Base-by-base conservation (phyloP, 176 grass and related monocot species). In the Lolium perenne region DNA sequence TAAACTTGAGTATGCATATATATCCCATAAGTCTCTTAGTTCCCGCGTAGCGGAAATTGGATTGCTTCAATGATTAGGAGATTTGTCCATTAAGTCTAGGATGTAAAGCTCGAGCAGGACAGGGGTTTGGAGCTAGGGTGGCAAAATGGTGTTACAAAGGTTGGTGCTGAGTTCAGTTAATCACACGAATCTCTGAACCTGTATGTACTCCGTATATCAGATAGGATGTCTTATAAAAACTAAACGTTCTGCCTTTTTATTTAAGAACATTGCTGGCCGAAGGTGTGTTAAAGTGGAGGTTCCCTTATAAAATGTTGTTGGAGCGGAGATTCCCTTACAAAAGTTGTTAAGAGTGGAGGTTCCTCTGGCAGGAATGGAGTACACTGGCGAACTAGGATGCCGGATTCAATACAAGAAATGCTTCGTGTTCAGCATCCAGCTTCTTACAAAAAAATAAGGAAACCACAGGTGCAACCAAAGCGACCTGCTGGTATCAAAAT, bases 381-480 rank as follows among this genome's bases (percentile, higher is more conserved):
- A 67, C 17, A 38, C 15, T 53, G 4, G 4, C 38, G 26, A 83
- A 51, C 25, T 65, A 74, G 1, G 12, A 59, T 18, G 78, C 20
- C 71, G 10, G 57, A 38, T 75, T 56, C 60, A 83, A 55, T 45
- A 22, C 21, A 63, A 77, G 38, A 7, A 66, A 85, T 67, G 45
- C 21, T n/a, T 71, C 35, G 0, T 22, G 71, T 90, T 61, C 63
- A 51, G 21, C 15, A 68, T 32, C 25, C n/a, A 22, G 10, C 59
- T 46, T 63, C 64, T 41, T 73, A 87, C 88, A 90, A 6, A 48
- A 48, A 35, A 82, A 72, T 7, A 21, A 66, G 29, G 4, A 49
- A 11, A 18, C 3, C n/a, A 25, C 11, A 69, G 73, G 73, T 4
- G 43, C 9, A 45, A 17, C n/a, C 74, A 55, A 1, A 77, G 53